Conservation (phyloP, 257 asterid genomes). For the Lycium barbarum region DNA sequence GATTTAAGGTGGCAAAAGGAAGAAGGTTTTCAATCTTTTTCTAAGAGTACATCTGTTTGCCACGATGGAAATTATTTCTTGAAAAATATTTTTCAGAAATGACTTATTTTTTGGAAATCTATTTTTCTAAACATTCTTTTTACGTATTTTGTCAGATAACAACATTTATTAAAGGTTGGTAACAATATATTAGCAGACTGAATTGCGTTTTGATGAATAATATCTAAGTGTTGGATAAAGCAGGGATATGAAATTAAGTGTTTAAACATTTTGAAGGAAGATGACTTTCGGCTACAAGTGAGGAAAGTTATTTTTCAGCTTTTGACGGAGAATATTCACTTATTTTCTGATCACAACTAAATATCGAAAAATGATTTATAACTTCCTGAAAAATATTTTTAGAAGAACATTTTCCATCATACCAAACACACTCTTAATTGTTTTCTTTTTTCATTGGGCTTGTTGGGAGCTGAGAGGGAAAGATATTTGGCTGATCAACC, state of each 20-base stretch:
- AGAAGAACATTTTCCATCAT: not conserved
- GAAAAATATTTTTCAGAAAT: not conserved
- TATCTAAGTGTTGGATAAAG: not conserved
- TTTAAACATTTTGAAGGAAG: not conserved
- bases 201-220: not conserved
- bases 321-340: not conserved
- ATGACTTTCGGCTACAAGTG: not conserved
- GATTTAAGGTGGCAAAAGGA: not conserved
- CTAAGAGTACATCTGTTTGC: not conserved
- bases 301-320: not conserved
- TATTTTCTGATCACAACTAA: not conserved
- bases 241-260: not conserved
- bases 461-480: too few relatives aligned
- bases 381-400: too few relatives aligned
- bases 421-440: not conserved
- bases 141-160: too few relatives aligned
- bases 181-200: not conserved
- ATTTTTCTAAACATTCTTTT: too few relatives aligned
- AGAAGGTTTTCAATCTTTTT: not conserved
- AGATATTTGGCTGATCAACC: constrained; percentile 12
- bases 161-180: not conserved
- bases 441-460: too few relatives aligned
- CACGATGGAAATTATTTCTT: not conserved
- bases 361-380: not conserved
- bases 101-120: not conserved